phyloP scores from a whole-genome alignment of 2,329 filamentous ascomycete species.

The Periconia sp. region DNA sequence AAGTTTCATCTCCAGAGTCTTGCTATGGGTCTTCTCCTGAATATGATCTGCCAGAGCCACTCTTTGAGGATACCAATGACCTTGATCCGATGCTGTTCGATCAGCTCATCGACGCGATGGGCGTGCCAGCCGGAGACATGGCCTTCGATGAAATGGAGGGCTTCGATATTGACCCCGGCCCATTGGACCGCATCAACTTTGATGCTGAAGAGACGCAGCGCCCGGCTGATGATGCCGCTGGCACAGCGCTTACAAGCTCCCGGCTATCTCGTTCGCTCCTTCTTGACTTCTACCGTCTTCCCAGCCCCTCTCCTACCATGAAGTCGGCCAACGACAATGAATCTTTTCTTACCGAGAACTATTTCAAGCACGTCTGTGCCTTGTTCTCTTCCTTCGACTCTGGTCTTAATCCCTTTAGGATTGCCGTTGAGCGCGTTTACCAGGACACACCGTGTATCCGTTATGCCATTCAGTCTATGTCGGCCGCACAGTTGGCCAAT shows the following conservation, averaged over 20 bases:
- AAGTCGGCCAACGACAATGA: constrained; percentile 54
- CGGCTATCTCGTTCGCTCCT: constrained; percentile 47
- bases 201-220: constrained; percentile 25
- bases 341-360: constrained; percentile 66
- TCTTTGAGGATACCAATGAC: constrained; percentile 30
- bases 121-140: constrained; percentile 30
- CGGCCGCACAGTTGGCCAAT: constrained; percentile 65
- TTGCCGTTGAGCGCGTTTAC: constrained; percentile 64
- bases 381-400: constrained; percentile 71
- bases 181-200: constrained; percentile 25
- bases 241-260: constrained; percentile 26
- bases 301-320: constrained; percentile 39
- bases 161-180: constrained; percentile 32
- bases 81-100: constrained; percentile 35
- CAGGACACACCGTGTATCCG: constrained; percentile 64
- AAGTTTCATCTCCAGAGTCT: constrained; percentile 33
- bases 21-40: constrained; percentile 29
- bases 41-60: constrained; percentile 31
- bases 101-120: constrained; percentile 26
- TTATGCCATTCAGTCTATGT: constrained; percentile 69
- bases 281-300: constrained; percentile 44
- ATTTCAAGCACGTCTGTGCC: constrained; percentile 67
- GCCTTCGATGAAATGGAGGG: constrained; percentile 32
- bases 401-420: constrained; percentile 65
- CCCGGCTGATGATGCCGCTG: constrained; percentile 23